Evolutionary conservation across 768 basidiomycete species (phyloP), one percentile per base, ranked within the genome.

Genomic region (Zangia roseola): DNA sequence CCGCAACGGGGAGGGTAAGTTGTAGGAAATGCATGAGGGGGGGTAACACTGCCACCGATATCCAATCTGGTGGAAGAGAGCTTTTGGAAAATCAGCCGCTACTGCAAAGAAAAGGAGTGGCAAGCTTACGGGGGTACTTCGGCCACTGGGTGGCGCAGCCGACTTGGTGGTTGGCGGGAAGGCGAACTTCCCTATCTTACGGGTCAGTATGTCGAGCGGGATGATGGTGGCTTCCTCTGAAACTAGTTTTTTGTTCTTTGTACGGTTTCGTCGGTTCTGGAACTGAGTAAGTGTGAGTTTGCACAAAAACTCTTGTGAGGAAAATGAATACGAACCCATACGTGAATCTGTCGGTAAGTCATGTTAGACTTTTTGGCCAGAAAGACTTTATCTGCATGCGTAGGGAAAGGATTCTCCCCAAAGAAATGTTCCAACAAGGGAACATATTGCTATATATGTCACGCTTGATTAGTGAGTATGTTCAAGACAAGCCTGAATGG

Each of bases 391-490:
- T 82, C 79, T 0, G 63, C 60, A 0, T 62, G 60, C 0, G 73
- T 72, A 0, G 80, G 80, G 26, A 76, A 81, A 0, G 76, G 70
- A 49, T 81, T 77, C 13, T 69, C 59, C 8, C 71, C 58, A 30
- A 81, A 81, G 31, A 78, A 82, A 31, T 69, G 61, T 49, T 79
- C 74, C 0, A 82, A 52, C 0, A 77, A 48, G 0, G 79, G 79
- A 0, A 65, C 67, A 49, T 68, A 80, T 52, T 79, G 70, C 78
- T 82, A 9, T 1, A 25, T 13, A 43, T 9, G n/a, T n/a, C 17
- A 25, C 17, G 6, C 21, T 23, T 14, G n/a, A 31, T 31, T 4
- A 14, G 13, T 14, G 30, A 31, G 13, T 31, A 6, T 9, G 12
- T 9, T 10, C 28, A 12, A 28, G 3, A 10, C 28, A 10, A 28